Base-by-base conservation (phyloP, 257 asterid species). In the Solanum paucissectum region DNA sequence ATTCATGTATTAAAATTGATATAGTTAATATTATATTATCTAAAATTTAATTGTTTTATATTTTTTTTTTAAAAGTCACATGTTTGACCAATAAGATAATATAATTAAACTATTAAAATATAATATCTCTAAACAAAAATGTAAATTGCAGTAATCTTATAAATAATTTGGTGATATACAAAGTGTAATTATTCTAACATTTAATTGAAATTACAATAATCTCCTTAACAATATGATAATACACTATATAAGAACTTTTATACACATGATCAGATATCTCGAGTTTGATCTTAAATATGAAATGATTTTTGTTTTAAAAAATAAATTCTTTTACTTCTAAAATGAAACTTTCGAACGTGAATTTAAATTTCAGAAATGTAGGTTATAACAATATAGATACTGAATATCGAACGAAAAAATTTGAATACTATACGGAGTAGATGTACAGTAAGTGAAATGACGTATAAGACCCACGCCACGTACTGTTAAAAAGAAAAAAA, bases 391-490 rank as follows among this genome's bases (percentile, higher is more conserved):
- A 69, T 69, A 14, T 9, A 2, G 1, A 33, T 33, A 32, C 1
- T 4, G 13, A 71, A 7, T 14, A 69, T 14, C 7, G 5, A 64
- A 2, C 0, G 2, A 66, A 27, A 11, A 44, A 44, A 44, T 44
- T 42, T 44, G 11, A 44, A 44, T 4, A 44, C 16, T 44, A 44
- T 12, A 44, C 16, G 25, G 27, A 71, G 69, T 14, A 20, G 3
- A 33, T 86, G 84, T 73, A 86, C 84, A 86, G 69, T 73, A 12
- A 73, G 37, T 46, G 74, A 86, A 86, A 86, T 34, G 88, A 86
- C 88, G 40, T 86, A 73, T 72, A 79, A 52, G 84, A 86, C 88
- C 88, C 84, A 86, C 49, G 69, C 81, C 83, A 32, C 44, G 36
- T 79, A 55, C 38, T 58, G 42, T 40, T 77, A 91, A 9, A 36